Percentiles rank a stretch among this genome's conserved stretches.
These are phyloP conservation scores for Mortierella sp. DNA, from an alignment of 371 early-diverging fungal species.

Conservation along the genomic window DNA sequence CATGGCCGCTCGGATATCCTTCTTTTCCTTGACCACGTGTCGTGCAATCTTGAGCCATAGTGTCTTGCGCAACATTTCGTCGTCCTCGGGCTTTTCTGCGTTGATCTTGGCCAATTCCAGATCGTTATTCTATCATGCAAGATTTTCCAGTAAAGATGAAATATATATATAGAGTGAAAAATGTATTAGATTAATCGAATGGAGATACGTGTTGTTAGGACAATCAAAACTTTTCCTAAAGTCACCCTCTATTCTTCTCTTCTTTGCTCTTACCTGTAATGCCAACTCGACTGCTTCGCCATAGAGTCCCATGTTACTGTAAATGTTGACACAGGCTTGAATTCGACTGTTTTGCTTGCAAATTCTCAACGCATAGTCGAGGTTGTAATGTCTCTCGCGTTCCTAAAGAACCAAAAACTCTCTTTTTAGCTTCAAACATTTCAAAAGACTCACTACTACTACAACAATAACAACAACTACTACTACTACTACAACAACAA, in stretches of 20 bases:
- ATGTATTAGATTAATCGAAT: constrained; percentile 12
- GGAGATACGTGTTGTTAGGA: too few species aligned
- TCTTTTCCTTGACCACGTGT: constrained; percentile 83
- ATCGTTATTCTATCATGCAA: constrained; percentile 71
- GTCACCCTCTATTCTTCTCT: too few species aligned
- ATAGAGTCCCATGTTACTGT: constrained; percentile 82
- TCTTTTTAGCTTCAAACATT: background rate
- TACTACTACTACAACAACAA: too few species aligned
- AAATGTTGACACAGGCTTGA: constrained; percentile 86
- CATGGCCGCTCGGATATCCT: constrained; percentile 89
- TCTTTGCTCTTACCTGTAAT: constrained; percentile 73
- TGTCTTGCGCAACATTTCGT: constrained; percentile 81
- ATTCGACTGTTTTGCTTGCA: constrained; percentile 80
- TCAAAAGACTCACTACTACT: background rate
- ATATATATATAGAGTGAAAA: background rate
- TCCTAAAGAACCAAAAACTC: constrained; percentile 55
- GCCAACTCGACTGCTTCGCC: constrained; percentile 91
- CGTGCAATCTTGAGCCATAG: constrained; percentile 94
- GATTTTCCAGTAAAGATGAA: background rate
- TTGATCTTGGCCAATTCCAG: constrained; percentile 88
- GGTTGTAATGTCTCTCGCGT: constrained; percentile 78
- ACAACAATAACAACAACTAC: background rate
- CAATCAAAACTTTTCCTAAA: too few species aligned
- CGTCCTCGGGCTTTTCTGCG: constrained; percentile 90
- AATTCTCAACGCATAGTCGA: constrained; percentile 88